Percentiles rank a stretch among this genome's conserved stretches.
These are phyloP conservation scores for Xylariaceae sp. DNA, from an alignment of 2,329 filamentous ascomycete genomes.

Conservation along the genomic window DNA sequence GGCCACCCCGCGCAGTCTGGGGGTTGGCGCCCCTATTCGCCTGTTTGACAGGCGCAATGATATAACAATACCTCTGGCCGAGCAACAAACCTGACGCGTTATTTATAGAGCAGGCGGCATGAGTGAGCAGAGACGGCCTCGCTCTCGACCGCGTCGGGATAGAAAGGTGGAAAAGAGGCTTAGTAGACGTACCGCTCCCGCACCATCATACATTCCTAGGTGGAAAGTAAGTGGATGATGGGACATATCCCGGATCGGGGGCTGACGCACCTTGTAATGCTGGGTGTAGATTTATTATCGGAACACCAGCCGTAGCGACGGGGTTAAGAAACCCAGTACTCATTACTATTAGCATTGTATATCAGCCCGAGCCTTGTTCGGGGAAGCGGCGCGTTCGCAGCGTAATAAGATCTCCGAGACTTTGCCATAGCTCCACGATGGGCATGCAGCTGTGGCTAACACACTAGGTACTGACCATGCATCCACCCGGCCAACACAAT, in stretches of 20 bases:
- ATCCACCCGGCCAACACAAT: constrained; percentile 84
- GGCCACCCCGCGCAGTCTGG: not conserved
- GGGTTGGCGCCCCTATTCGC: not conserved
- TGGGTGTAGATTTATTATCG: constrained; percentile 75
- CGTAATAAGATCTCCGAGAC: not conserved
- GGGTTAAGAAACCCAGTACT: constrained; percentile 58
- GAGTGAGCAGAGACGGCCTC: not conserved
- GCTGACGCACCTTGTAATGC: constrained; percentile 15
- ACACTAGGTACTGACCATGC: constrained; percentile 43
- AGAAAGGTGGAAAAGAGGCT: not conserved
- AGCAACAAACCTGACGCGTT: not conserved
- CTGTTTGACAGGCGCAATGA: not conserved
- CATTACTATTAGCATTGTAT: constrained; percentile 8
- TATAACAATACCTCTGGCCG: not conserved
- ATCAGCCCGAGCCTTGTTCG: constrained; percentile 1
- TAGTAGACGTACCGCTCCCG: constrained; percentile 40
- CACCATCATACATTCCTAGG: constrained; percentile 58
- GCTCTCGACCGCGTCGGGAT: not conserved
- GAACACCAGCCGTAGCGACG: constrained; percentile 54
- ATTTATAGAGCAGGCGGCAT: not conserved
- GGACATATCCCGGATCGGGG: constrained; percentile 20
- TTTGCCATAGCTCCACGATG: not conserved
- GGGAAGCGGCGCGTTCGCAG: constrained; percentile 11
- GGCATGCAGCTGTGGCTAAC: not conserved
- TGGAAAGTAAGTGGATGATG: not conserved